A percentile compares a stretch with the other conserved stretches of the same genome.
Evolutionary conservation across 2,329 filamentous ascomycete species (phyloP).

Genomic region (Hansfordia pulvinata): DNA sequence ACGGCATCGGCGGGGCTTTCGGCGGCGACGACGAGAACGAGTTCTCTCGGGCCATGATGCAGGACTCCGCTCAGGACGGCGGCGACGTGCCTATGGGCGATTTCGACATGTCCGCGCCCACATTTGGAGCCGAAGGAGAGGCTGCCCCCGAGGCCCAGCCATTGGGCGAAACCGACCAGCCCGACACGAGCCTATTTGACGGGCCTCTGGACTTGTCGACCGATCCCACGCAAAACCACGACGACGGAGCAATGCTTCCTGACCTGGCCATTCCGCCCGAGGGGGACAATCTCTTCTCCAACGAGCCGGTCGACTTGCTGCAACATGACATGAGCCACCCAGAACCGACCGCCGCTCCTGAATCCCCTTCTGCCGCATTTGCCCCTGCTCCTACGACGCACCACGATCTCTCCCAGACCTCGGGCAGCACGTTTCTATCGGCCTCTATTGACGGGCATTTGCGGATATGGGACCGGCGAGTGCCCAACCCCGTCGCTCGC

Average conservation of each 20-base stretch:
- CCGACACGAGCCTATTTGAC: constrained; percentile 5
- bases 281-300: constrained; percentile 2
- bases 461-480: constrained; percentile 84
- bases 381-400: constrained; percentile 24
- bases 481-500: constrained; percentile 62
- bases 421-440: constrained; percentile 72
- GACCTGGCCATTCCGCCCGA: no score
- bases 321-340: neutral
- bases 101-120: constrained; percentile 25
- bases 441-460: constrained; percentile 79
- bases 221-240: constrained; percentile 2
- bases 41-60: constrained; percentile 59
- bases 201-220: constrained; percentile 3
- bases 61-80: constrained; percentile 26
- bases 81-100: constrained; percentile 19
- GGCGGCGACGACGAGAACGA: constrained; percentile 76
- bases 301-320: constrained; percentile 1
- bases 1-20: constrained; percentile 48
- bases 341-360: constrained; percentile 4
- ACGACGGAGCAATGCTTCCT: constrained; percentile 5
- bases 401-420: constrained; percentile 43
- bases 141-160: constrained; percentile 14
- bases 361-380: constrained; percentile 22
- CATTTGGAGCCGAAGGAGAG: constrained; percentile 14
- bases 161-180: constrained; percentile 5